Evolutionary conservation across 768 basidiomycete genomes (phyloP).

Genomic region (Tylopilus felleus): DNA sequence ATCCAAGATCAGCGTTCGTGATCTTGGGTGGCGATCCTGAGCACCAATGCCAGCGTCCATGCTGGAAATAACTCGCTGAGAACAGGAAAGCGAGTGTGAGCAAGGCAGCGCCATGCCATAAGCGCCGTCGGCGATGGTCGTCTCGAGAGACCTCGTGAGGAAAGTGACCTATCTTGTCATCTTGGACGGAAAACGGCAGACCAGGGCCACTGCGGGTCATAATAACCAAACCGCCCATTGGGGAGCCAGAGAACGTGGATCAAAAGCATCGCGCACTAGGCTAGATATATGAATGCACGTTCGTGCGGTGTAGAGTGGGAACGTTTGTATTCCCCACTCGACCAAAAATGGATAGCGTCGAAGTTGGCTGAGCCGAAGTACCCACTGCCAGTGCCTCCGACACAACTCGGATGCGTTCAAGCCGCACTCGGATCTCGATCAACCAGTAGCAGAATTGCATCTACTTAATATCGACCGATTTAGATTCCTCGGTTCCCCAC

Average conservation of each 20-base stretch:
- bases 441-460: no score
- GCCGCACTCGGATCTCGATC: no score
- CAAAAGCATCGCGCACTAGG: not conserved
- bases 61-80: conserved; percentile 11
- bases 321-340: not conserved
- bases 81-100: conserved; percentile 17
- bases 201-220: not conserved
- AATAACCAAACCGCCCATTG: not conserved
- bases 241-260: conserved; percentile 6
- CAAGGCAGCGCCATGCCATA: conserved; percentile 1
- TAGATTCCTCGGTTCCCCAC: no score
- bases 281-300: conserved; percentile 22
- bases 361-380: not conserved
- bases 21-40: not conserved
- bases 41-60: conserved; percentile 6
- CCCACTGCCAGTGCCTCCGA: no score
- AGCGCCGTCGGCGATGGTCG: not conserved
- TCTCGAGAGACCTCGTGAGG: not conserved
- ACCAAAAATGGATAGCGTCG: conserved; percentile 6
- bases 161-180: conserved; percentile 2
- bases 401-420: no score
- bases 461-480: no score
- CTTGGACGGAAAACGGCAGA: conserved; percentile 7
- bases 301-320: conserved; percentile 16
- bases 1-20: not conserved